Evolutionary conservation across 2,329 filamentous ascomycete species (phyloP).

Genomic region (Incumbomyces delicatus): DNA sequence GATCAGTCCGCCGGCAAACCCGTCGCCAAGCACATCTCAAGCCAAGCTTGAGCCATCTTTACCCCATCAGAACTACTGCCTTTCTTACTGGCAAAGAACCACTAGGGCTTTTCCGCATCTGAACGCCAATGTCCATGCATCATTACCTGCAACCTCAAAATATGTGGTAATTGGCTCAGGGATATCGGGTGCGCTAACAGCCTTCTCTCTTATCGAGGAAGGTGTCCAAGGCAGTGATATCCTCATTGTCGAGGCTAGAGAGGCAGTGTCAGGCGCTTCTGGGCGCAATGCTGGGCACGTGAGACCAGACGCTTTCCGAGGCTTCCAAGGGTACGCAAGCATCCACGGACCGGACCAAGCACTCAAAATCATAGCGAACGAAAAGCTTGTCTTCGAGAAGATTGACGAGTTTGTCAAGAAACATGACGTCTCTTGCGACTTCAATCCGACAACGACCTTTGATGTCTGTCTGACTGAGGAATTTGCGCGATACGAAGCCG

Average conservation of each 20-base stretch:
- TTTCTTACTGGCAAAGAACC: conserved; percentile 38
- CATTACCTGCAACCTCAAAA: conserved; percentile 24
- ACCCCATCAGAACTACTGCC: conserved; percentile 22
- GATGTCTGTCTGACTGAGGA: conserved; percentile 41
- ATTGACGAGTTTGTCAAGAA: conserved; percentile 34
- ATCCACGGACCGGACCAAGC: conserved; percentile 37
- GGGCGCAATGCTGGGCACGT: conserved; percentile 39
- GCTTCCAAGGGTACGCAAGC: conserved; percentile 35
- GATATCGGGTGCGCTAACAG: conserved; percentile 33
- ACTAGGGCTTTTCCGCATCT: conserved; percentile 35
- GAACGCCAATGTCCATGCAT: conserved; percentile 27
- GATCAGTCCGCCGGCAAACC: conserved; percentile 1
- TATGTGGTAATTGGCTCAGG: conserved; percentile 37
- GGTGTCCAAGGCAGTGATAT: conserved; percentile 28
- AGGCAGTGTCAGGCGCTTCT: conserved; percentile 36
- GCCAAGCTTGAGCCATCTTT: conserved; percentile 5
- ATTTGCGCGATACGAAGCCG: conserved; percentile 37
- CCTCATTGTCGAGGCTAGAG: conserved; percentile 35
- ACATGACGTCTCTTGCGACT: conserved; percentile 37
- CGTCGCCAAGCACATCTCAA: not conserved
- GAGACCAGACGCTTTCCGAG: conserved; percentile 37
- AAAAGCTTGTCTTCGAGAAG: conserved; percentile 32
- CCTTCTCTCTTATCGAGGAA: conserved; percentile 31
- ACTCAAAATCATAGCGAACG: conserved; percentile 38
- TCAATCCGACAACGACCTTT: conserved; percentile 38